Evolutionary conservation across 192 early-diverging fungal genomes (phyloP), one percentile per base, ranked within the genome.

Genomic region (Rhizophagus prolifer): DNA sequence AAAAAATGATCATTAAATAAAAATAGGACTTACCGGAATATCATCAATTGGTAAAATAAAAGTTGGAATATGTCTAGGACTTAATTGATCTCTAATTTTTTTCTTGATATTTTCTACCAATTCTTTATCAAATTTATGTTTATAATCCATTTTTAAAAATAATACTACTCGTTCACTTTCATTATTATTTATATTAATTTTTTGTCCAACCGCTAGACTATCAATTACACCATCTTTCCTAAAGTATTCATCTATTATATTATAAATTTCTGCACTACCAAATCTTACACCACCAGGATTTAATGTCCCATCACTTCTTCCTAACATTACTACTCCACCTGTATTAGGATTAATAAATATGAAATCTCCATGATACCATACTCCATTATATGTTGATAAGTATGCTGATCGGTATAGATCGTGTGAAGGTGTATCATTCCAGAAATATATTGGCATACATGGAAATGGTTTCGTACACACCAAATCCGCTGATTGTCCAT

Each of bases 331-430:
- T 75, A 99, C 92, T 30, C 97, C 96, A 44, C 94, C 93, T 0
- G 95, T 97, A 14, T 81, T 83, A 46, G 89, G 85, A 81, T 94
- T 94, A 72, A 98, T 91, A 69, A 87, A 83, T 72, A 98, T 89
- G 84, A 94, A 99, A 81, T 99, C 96, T 31, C 96, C 96, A 80
- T 99, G 96, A 85, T 96, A 95, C 97, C 97, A 99, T 34, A 97
- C 88, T 75, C 89, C 82, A 1, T 87, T 81, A 79, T 95, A 95
- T 61, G 91, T 88, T 36, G 88, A 86, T 87, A 99, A 99, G 83
- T 99, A 99, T 0, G 97, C 95, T 10, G 80, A 77, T 69, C 75
- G 87, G 84, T 99, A 99, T 81, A 95, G 94, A 63, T 82, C 76
- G 77, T 87, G 83, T 16, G 82, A 85, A 2, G 84, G 78, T 19